A percentile compares a stretch with the other conserved stretches of the same genome.
Conservation (phyloP, 1,139 yeast genomes). For the Yamadazyma atlantica region DNA sequence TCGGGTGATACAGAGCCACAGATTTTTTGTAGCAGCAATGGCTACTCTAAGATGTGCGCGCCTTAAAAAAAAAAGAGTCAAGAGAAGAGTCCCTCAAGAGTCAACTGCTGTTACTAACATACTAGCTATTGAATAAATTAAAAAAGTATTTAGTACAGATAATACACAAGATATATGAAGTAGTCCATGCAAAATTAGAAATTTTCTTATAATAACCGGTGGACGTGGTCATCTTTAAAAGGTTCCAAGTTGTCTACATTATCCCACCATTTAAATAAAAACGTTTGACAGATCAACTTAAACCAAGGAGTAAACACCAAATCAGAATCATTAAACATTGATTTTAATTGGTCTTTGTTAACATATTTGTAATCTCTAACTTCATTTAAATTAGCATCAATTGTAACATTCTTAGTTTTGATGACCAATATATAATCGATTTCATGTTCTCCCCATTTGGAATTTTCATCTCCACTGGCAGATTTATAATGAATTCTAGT, state of each 20-base stretch:
- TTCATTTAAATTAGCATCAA: constrained; percentile 70
- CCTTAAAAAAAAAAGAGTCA: constrained; percentile 1
- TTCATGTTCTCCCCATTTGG: constrained; percentile 97
- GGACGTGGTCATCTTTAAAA: constrained; percentile 46
- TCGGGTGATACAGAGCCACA: constrained; percentile 2
- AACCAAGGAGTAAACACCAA: constrained; percentile 96
- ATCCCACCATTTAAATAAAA: constrained; percentile 93
- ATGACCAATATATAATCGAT: constrained; percentile 90
- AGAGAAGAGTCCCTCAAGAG: neutral
- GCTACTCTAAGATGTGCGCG: neutral
- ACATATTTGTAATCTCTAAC: constrained; percentile 83
- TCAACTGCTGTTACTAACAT: no score
- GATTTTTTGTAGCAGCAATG: neutral
- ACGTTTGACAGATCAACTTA: constrained; percentile 88
- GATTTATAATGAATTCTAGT: constrained; percentile 89
- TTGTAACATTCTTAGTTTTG: constrained; percentile 55
- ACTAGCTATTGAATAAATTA: neutral
- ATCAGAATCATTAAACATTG: constrained; percentile 67
- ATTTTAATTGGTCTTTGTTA: constrained; percentile 59
- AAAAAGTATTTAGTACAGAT: neutral
- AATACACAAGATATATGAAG: neutral
- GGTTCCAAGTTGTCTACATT: constrained; percentile 56
- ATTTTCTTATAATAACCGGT: constrained; percentile 35
- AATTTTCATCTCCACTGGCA: constrained; percentile 47
- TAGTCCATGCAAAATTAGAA: constrained; percentile 49